A percentile compares a stretch with the other conserved stretches of the same genome.
Conservation (phyloP, 2,329 filamentous ascomycete species). For the Lizonia empirigonia region DNA sequence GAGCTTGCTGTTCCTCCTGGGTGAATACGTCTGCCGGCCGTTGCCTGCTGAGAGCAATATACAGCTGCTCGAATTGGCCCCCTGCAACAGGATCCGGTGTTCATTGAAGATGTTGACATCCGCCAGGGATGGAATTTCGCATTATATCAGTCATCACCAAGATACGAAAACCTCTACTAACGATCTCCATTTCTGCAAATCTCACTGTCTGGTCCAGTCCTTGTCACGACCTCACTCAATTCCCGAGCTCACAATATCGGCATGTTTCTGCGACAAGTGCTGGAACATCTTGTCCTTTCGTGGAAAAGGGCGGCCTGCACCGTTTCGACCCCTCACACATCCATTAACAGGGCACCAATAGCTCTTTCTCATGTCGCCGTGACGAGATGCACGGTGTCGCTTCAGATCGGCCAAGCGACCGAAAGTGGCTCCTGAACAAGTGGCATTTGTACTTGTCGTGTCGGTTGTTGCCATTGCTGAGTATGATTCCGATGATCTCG, state of each 20-base stretch:
- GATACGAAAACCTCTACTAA: not conserved
- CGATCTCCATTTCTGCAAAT: not conserved
- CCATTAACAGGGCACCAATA: constrained; percentile 11
- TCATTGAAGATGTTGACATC: constrained; percentile 5
- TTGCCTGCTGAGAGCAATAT: constrained; percentile 30
- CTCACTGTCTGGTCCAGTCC: not conserved
- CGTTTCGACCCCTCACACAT: constrained; percentile 2
- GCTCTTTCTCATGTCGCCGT: not conserved
- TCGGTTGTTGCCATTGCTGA: not conserved
- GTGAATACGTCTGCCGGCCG: constrained; percentile 26
- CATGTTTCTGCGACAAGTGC: constrained; percentile 12
- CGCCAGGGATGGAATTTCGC: not conserved
- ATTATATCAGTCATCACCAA: not conserved
- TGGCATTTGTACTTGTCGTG: constrained; percentile 8
- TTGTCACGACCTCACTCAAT: not conserved
- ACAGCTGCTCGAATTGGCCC: constrained; percentile 28
- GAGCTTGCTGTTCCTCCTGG: constrained; percentile 22
- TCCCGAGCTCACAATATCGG: not conserved
- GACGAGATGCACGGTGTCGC: constrained; percentile 4
- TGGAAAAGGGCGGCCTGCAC: not conserved
- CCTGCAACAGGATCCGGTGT: constrained; percentile 18
- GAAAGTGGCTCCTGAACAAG: constrained; percentile 4
- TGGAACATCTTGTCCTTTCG: constrained; percentile 16
- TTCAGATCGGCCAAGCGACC: constrained; percentile 6
- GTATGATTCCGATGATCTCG: not conserved